Evolutionary conservation across 163 green algal genomes (phyloP).

Genomic region (Trebouxia gelatinosa): DNA sequence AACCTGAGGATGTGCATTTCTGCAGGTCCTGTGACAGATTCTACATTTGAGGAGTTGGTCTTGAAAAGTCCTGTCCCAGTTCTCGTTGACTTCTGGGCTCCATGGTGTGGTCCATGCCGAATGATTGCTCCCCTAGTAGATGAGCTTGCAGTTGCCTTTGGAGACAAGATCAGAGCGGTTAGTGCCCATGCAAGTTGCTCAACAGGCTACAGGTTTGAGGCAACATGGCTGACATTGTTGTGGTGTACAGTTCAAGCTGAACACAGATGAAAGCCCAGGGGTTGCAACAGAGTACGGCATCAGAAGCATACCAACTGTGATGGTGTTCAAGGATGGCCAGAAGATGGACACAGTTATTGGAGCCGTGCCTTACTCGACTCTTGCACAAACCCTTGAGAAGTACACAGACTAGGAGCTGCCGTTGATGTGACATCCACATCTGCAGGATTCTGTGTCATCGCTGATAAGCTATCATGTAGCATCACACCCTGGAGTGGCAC

Average conservation of each 20-base stretch:
- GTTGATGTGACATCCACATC: too few relatives aligned
- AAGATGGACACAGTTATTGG: constrained; percentile 92
- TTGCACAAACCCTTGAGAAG: constrained; percentile 90
- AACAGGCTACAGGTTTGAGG: too few relatives aligned
- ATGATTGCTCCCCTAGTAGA: constrained; percentile 98
- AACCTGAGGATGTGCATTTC: too few relatives aligned
- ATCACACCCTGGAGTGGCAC: too few relatives aligned
- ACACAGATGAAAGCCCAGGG: constrained; percentile 95
- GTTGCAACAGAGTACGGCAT: constrained; percentile 97
- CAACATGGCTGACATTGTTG: too few relatives aligned
- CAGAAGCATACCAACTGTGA: constrained; percentile 95
- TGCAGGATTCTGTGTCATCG: too few relatives aligned
- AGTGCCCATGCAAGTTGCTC: too few relatives aligned
- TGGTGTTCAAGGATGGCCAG: constrained; percentile 85
- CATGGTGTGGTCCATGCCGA: constrained; percentile 94
- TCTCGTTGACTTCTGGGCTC: constrained; percentile 92
- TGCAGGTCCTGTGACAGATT: constrained; percentile 80
- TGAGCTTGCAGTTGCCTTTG: constrained; percentile 89
- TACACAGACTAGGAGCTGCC: constrained; percentile 64
- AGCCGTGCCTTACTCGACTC: constrained; percentile 90
- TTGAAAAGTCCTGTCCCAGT: constrained; percentile 87
- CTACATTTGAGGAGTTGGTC: constrained; percentile 85
- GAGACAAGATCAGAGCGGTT: constrained; percentile 81
- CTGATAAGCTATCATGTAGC: too few relatives aligned
- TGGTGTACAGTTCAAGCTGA: constrained; percentile 94